phyloP scores from a whole-genome alignment of 768 basidiomycete species.

The Suillus decipiens region DNA sequence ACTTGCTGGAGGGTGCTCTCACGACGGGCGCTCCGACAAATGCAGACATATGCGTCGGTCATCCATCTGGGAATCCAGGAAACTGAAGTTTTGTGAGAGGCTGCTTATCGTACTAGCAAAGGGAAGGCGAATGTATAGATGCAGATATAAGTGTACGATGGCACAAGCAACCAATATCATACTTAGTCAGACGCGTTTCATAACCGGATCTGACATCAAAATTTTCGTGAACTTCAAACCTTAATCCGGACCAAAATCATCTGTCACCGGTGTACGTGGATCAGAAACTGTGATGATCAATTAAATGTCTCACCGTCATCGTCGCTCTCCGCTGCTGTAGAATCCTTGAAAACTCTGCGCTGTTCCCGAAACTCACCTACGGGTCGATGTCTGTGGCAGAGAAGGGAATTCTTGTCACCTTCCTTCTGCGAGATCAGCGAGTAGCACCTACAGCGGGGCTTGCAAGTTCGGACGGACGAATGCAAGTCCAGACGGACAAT shows the following conservation, averaged over 20 bases:
- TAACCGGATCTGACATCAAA: background rate
- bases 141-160: background rate
- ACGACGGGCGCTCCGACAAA: conserved; percentile 6
- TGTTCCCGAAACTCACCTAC: background rate
- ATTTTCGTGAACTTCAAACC: background rate
- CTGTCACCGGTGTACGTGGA: background rate
- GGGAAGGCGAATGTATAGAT: background rate
- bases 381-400: background rate
- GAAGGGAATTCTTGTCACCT: background rate
- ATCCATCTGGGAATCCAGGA: background rate
- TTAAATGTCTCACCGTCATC: background rate
- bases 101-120: background rate
- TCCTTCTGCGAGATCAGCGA: background rate
- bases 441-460: no score
- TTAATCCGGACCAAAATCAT: background rate
- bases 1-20: conserved; percentile 47
- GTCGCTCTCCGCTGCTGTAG: background rate
- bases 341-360: background rate
- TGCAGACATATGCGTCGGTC: background rate
- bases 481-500: no score
- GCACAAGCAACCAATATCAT: background rate
- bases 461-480: no score
- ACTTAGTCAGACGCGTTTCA: background rate
- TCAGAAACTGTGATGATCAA: background rate
- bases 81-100: background rate